phyloP scores from a whole-genome alignment of 805 yeast species.

The Barnettozyma siamensis region DNA sequence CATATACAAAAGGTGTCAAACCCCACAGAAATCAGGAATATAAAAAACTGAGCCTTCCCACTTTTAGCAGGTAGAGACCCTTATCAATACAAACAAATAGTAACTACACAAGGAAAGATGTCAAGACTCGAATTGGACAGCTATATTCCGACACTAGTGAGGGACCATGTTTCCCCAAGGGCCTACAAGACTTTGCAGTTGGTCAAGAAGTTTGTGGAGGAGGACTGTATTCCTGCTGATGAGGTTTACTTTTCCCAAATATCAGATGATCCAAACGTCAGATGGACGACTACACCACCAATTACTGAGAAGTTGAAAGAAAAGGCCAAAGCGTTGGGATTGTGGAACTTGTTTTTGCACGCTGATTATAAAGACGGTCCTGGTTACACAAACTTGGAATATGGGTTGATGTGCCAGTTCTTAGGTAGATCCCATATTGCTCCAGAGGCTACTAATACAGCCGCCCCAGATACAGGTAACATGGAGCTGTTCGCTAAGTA shows the following conservation, averaged over 20 bases:
- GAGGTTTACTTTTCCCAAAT: slow-evolving; percentile 37
- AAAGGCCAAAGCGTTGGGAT: slow-evolving; percentile 46
- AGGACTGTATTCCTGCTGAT: slow-evolving; percentile 54
- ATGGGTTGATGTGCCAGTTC: slow-evolving; percentile 59
- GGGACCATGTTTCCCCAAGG: slow-evolving; percentile 28
- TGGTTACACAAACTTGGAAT: slow-evolving; percentile 55
- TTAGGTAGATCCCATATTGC: slow-evolving; percentile 50
- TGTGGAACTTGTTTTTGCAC: slow-evolving; percentile 54
- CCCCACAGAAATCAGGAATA: slow-evolving; percentile 1
- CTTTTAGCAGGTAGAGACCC: not conserved
- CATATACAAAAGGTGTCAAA: slow-evolving; percentile 1
- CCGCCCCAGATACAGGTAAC: slow-evolving; percentile 64
- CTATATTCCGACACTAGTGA: slow-evolving; percentile 32
- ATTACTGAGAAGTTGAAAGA: slow-evolving; percentile 45
- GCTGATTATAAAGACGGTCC: slow-evolving; percentile 44
- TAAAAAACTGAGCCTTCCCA: not conserved
- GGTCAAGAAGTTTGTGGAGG: slow-evolving; percentile 47
- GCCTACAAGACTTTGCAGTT: slow-evolving; percentile 29
- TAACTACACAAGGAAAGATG: no score
- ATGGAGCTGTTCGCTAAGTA: slow-evolving; percentile 36
- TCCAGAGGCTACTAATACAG: slow-evolving; percentile 54
- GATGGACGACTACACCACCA: slow-evolving; percentile 45
- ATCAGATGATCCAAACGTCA: slow-evolving; percentile 30
- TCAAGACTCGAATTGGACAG: slow-evolving; percentile 16
- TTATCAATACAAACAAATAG: no score